phyloP scores from a whole-genome alignment of 371 early-diverging fungal genomes.

The Apophysomyces trapeziformis region DNA sequence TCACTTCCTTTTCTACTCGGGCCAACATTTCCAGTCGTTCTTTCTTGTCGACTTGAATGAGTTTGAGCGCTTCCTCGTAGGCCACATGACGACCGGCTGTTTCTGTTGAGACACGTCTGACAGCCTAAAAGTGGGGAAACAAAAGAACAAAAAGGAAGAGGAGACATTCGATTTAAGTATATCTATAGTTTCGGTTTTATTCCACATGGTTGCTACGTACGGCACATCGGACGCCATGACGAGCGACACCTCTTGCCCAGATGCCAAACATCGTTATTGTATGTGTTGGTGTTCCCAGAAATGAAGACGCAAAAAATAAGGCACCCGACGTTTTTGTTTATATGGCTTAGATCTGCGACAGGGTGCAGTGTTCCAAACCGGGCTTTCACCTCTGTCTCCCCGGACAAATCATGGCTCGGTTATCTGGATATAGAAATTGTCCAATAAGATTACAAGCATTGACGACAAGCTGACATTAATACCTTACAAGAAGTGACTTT shows the following conservation, averaged over 20 bases:
- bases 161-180: background rate
- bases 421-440: too few relatives aligned
- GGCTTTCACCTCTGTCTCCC: too few relatives aligned
- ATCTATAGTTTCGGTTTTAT: background rate
- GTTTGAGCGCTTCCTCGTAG: constrained; percentile 78
- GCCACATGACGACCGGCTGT: constrained; percentile 50
- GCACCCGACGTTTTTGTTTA: constrained; percentile 2
- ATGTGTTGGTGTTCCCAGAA: background rate
- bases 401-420: too few relatives aligned
- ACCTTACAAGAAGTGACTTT: too few relatives aligned
- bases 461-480: too few relatives aligned
- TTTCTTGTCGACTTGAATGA: constrained; percentile 68
- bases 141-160: background rate
- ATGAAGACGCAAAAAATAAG: background rate
- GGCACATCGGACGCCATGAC: constrained; percentile 13
- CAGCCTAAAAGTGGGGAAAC: constrained; percentile 4
- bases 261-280: constrained; percentile 18
- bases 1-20: constrained; percentile 53
- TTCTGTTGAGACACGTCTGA: constrained; percentile 24
- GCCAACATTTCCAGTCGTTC: constrained; percentile 61
- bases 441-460: too few relatives aligned
- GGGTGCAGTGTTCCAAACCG: too few relatives aligned
- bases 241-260: constrained; percentile 19
- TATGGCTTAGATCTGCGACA: background rate
- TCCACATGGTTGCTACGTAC: background rate